These are phyloP conservation scores for Echeveria elegans DNA, from an alignment of 164 flowering plant genomes.

Conservation along the genomic window DNA sequence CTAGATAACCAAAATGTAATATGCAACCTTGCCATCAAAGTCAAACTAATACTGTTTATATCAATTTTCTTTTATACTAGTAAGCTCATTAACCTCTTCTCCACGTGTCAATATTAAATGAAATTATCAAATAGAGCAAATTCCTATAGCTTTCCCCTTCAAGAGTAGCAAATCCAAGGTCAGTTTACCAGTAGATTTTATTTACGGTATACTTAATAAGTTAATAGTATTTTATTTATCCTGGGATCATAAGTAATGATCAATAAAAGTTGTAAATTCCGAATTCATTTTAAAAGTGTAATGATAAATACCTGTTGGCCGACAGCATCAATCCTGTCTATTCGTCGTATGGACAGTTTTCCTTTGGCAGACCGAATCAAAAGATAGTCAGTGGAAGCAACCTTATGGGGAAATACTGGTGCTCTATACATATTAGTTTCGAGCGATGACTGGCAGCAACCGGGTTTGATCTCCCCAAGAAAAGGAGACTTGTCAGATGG, in stretches of 20 bases:
- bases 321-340: conserved; percentile 75
- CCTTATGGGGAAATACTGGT: conserved; percentile 78
- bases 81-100: no score
- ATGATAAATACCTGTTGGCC: conserved; percentile 78
- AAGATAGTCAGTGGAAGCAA: conserved; percentile 76
- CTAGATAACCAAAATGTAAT: not conserved
- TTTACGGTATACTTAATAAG: no score
- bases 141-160: no score
- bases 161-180: no score
- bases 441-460: conserved; percentile 70
- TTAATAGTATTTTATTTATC: no score
- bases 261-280: not conserved
- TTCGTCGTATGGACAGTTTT: conserved; percentile 85
- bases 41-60: no score
- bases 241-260: not conserved
- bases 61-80: no score
- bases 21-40: not conserved
- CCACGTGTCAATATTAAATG: no score
- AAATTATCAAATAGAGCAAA: no score
- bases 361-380: conserved; percentile 94
- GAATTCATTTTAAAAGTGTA: not conserved
- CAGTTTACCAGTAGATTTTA: no score
- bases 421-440: conserved; percentile 95
- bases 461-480: conserved; percentile 83
- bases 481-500: conserved; percentile 95